phyloP scores from a whole-genome alignment of 202 grass and related monocot species.

The Eragrostis tef region DNA sequence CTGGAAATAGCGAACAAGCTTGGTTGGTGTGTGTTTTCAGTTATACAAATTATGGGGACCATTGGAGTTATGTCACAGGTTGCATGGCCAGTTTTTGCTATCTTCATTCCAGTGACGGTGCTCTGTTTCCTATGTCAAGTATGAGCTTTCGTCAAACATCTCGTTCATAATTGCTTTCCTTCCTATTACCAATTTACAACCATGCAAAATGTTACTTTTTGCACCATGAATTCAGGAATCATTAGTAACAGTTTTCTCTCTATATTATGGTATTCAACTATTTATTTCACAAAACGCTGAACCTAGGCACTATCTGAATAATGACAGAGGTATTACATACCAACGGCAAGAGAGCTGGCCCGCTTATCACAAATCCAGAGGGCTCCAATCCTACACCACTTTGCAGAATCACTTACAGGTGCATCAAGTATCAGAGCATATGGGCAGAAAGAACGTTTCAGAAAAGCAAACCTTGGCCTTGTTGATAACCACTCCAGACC shows the following conservation, averaged over 20 bases:
- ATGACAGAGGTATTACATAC: constrained; percentile 85
- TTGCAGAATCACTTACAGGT: constrained; percentile 86
- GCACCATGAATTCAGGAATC: constrained; percentile 18
- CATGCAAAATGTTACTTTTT: background rate
- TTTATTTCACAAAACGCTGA: constrained; percentile 44
- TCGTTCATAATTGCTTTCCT: constrained; percentile 1
- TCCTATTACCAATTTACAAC: background rate
- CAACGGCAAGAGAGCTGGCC: constrained; percentile 89
- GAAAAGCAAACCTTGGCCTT: constrained; percentile 76
- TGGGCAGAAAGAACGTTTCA: constrained; percentile 82
- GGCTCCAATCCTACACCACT: constrained; percentile 96
- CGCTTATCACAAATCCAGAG: constrained; percentile 86
- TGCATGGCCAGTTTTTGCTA: constrained; percentile 94
- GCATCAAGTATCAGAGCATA: constrained; percentile 92
- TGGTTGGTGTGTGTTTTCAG: constrained; percentile 78
- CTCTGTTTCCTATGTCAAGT: constrained; percentile 77
- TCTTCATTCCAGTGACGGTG: constrained; percentile 85
- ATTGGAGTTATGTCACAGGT: constrained; percentile 94
- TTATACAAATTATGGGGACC: constrained; percentile 88
- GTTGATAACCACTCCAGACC: constrained; percentile 76
- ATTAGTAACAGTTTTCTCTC: constrained; percentile 3
- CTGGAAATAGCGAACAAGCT: constrained; percentile 76
- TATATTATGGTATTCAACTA: constrained; percentile 18
- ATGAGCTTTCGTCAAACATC: constrained; percentile 46
- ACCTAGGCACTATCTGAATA: constrained; percentile 35